A percentile compares a stretch with the other conserved stretches of the same genome.
Conservation (phyloP, 257 asterid genomes). For the Leptodermis oblonga region DNA sequence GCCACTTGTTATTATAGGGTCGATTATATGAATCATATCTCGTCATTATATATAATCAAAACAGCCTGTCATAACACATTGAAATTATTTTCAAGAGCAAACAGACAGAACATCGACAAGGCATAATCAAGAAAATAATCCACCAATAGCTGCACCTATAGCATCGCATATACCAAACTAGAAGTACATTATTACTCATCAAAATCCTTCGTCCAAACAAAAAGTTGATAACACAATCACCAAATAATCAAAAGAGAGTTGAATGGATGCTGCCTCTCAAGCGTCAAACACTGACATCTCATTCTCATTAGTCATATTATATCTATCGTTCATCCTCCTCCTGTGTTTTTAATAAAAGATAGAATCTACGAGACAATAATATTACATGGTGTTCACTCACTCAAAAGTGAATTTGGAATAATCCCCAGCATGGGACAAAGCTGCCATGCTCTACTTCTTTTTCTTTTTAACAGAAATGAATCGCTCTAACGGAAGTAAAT, state of each 20-base stretch:
- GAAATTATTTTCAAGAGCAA: too few relatives aligned
- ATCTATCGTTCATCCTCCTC: neutral
- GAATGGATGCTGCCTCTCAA: neutral
- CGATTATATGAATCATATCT: too few relatives aligned
- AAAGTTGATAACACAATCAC: too few relatives aligned
- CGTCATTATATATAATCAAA: too few relatives aligned
- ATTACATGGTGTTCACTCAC: neutral
- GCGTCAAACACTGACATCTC: neutral
- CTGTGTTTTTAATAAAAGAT: neutral
- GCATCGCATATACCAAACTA: too few relatives aligned
- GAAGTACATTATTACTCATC: too few relatives aligned
- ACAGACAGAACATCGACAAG: too few relatives aligned
- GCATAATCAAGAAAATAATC: too few relatives aligned
- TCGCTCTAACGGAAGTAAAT: conserved; percentile 63
- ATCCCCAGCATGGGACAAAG: neutral
- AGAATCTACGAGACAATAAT: neutral
- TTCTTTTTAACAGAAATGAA: neutral
- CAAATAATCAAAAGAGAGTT: too few relatives aligned
- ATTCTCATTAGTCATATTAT: neutral
- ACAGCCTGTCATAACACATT: too few relatives aligned
- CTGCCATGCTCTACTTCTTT: neutral
- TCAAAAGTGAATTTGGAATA: neutral
- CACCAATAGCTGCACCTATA: too few relatives aligned
- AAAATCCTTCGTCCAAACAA: neutral
- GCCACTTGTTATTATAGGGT: too few relatives aligned